Evolutionary conservation across 2,329 filamentous ascomycete genomes (phyloP).

Genomic region (Penicillium sp.): DNA sequence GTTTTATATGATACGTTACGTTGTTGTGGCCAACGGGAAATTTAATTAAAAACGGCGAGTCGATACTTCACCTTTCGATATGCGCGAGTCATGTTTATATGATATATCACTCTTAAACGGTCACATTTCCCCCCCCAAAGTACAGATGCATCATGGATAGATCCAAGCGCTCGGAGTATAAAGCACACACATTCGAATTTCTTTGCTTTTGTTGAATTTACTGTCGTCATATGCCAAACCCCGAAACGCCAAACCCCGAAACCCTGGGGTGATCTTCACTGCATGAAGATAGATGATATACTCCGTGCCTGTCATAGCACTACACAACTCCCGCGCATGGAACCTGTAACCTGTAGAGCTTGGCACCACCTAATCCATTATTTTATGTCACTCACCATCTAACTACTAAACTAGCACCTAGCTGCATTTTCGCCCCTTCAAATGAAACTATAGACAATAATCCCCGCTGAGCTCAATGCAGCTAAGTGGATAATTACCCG

Average conservation of each 20-base stretch:
- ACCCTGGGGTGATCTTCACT: not conserved
- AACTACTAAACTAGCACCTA: not conserved
- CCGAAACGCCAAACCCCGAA: not conserved
- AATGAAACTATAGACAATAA: not conserved
- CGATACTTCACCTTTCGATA: not conserved
- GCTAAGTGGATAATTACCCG: not conserved
- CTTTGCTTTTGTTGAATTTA: not conserved
- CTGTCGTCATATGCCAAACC: not conserved
- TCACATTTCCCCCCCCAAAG: not conserved
- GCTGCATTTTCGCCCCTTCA: not conserved
- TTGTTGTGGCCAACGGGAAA: not conserved
- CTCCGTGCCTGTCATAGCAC: too few relatives aligned
- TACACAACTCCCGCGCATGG: not conserved
- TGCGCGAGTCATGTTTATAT: not conserved
- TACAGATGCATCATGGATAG: not conserved
- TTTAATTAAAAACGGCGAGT: conserved; percentile 5
- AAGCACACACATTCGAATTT: not conserved
- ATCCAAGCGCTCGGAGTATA: not conserved
- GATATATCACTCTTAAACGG: not conserved
- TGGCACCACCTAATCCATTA: not conserved
- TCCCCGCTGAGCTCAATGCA: not conserved
- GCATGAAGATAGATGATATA: not conserved
- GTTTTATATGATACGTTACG: not conserved
- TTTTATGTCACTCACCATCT: not conserved
- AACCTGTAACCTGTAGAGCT: not conserved